These are phyloP conservation scores for Fusarium nygamai DNA, from an alignment of 2,329 filamentous ascomycete species.

Conservation along the genomic window DNA sequence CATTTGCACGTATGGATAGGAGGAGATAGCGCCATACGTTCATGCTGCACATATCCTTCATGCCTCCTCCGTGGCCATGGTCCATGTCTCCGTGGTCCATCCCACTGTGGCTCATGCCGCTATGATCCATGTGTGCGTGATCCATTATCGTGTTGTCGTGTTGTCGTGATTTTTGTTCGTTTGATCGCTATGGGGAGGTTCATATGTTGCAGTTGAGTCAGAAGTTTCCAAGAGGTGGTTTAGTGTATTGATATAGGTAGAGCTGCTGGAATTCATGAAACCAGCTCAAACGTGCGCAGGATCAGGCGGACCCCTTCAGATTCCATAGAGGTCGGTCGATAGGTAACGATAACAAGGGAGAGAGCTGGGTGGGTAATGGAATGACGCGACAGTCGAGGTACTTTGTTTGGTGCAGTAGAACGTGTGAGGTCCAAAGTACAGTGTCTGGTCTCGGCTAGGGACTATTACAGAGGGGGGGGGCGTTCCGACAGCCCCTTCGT, in stretches of 20 bases:
- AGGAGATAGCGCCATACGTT: conserved; percentile 68
- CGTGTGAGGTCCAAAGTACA: background rate
- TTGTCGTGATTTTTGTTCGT: background rate
- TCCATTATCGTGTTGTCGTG: conserved; percentile 49
- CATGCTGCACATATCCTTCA: conserved; percentile 83
- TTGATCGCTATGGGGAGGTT: background rate
- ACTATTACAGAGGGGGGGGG: conserved; percentile 3
- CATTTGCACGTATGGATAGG: conserved; percentile 24
- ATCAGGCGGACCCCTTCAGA: background rate
- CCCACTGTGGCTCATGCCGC: conserved; percentile 54
- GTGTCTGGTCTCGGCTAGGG: conserved; percentile 12
- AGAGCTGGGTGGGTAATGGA: conserved; percentile 11
- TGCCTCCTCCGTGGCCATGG: conserved; percentile 63
- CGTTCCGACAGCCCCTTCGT: background rate
- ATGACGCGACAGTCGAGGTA: conserved; percentile 18
- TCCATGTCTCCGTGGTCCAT: conserved; percentile 61
- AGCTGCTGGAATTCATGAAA: conserved; percentile 39
- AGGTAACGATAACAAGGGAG: conserved; percentile 6
- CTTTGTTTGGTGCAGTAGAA: background rate
- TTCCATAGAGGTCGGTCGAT: conserved; percentile 14
- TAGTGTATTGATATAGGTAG: conserved; percentile 9
- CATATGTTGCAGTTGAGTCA: background rate
- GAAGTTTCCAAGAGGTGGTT: background rate
- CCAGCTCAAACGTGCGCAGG: conserved; percentile 55
- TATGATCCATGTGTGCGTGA: conserved; percentile 56